Base-by-base conservation (phyloP, 2,329 filamentous ascomycete genomes). In the Aspergillus pseudoglaucus region DNA sequence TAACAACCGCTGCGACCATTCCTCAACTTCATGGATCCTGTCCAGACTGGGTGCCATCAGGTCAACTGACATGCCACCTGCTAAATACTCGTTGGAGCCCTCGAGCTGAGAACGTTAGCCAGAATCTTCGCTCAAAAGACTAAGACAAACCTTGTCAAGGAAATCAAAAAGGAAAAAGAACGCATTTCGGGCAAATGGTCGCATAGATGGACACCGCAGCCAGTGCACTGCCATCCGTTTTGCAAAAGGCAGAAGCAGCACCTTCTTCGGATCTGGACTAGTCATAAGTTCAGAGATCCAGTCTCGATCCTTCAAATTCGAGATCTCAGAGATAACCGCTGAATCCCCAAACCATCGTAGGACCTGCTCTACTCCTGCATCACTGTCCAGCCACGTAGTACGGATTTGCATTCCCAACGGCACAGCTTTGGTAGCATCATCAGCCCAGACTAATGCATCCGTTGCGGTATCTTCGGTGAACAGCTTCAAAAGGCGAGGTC, bases 321-420 rank as follows among this genome's bases (percentile, higher is more conserved):
- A 47, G 14, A 61, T 45, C 3, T 52, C 48, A 17, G 50, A 52
- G 7, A 57, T 47, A 20, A 59, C 54, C 8, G 53, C 56, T 14
- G 59, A 57, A 40, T 61, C 55, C 18, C 48, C 50, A 39, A 61
- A 48, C 58, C 59, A 61, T 32, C 55, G 44, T 14, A 60, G 35
- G 5, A 58, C 46, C 35, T 48, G 49, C 2, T 39, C 45, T 5
- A 44, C 43, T 10, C 52, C 51, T 1, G 44, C 46, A 33, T 55
- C 48, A 8, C 47, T 48, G 18, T 56, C 52, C 3, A 57, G 27
- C 59, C 59, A 61, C 30, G 49, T 46, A 18, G 42, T 37, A 6
- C 53, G 49, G 8, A 52, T 52, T 44, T 52, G 51, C 46, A 49
- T 47, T 9, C 52, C 42, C 27, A 56, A 44, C 10, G 23, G 39